Conservation (phyloP, 202 grass and related monocot species). For the Bolboschoenoplectus hybrid region DNA sequence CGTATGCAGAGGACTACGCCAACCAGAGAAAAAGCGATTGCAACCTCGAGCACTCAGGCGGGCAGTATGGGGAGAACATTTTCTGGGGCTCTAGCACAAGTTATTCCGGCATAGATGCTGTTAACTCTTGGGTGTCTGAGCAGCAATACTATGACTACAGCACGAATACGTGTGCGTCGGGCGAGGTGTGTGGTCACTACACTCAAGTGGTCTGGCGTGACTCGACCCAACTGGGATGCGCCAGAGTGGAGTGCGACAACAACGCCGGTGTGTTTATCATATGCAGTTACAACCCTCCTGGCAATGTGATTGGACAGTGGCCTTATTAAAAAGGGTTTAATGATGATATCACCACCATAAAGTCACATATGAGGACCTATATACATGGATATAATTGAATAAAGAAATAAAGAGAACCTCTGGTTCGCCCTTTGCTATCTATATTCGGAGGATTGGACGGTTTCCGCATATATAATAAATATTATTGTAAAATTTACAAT, state of each 20-base stretch:
- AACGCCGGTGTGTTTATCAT: not conserved
- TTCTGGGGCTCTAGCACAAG: not conserved
- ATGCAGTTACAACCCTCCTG: constrained; percentile 46
- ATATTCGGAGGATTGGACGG: not conserved
- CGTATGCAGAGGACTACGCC: constrained; percentile 37
- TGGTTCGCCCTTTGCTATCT: not conserved
- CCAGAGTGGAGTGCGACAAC: constrained; percentile 16
- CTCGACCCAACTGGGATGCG: constrained; percentile 39
- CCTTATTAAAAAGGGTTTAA: constrained; percentile 9
- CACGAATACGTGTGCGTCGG: constrained; percentile 18
- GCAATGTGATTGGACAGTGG: constrained; percentile 30
- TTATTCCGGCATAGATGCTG: constrained; percentile 18
- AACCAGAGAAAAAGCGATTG: constrained; percentile 30
- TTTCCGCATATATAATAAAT: not conserved
- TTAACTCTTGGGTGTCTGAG: constrained; percentile 33
- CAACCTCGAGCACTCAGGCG: not conserved
- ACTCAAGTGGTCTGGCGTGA: constrained; percentile 38
- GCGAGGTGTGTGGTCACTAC: constrained; percentile 16
- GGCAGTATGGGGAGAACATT: constrained; percentile 46
- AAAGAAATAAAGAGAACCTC: not conserved
- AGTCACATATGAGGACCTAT: not conserved
- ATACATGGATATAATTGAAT: not conserved
- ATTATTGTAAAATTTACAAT: not conserved
- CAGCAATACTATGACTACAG: constrained; percentile 38
- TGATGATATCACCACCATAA: not conserved